Evolutionary conservation across 2,329 filamentous ascomycete genomes (phyloP), one percentile per base, ranked within the genome.

Genomic region (Cryoendolithus antarcticus): DNA sequence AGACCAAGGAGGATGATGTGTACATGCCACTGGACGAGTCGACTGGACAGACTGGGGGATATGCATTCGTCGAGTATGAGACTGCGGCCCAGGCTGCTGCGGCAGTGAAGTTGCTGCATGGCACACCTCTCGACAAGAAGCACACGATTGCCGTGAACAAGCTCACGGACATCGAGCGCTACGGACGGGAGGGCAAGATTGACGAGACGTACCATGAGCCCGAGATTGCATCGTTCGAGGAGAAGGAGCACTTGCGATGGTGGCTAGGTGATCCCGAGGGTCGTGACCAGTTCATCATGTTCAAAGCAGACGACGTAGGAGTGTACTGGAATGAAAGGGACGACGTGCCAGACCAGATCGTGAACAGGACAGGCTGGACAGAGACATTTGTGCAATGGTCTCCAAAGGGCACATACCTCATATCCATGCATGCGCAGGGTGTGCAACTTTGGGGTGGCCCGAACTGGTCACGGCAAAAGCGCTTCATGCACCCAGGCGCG

Each of bases 321-420:
- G 82, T 98, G 4, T 94, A 83, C 72, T 98, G 89, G 89, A 96
- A 96, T 70, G 93, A 93, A 71, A 91, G 93, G 66, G 89, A 82
- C 64, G 88, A 95, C 44, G 64, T 72, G 13, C 86, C 89, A 4
- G 91, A 98, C 63, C 77, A 75, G 47, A 75, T 95, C 30, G 85
- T 98, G 42, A 89, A 96, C 57, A 81, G 91, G 51, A 79, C 82
- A 55, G 84, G 93, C 71, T 98, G 91, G 91, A 98, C 91, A 44
- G 91, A 98, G 65, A 85, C 85, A 30, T 98, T 98, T 59, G 81
- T 98, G 37, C 86, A 94, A 66, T 98, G 91, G 91, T 96, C 91
- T 40, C 91, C 91, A 32, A 78, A 84, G 50, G 91, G 91, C 51
- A 96, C 89, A 40, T 98, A 77, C 64, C 75, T 98, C 47, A 89